These are phyloP conservation scores for Nigrospora oryzae DNA, from an alignment of 2,329 filamentous ascomycete genomes.

Conservation along the genomic window DNA sequence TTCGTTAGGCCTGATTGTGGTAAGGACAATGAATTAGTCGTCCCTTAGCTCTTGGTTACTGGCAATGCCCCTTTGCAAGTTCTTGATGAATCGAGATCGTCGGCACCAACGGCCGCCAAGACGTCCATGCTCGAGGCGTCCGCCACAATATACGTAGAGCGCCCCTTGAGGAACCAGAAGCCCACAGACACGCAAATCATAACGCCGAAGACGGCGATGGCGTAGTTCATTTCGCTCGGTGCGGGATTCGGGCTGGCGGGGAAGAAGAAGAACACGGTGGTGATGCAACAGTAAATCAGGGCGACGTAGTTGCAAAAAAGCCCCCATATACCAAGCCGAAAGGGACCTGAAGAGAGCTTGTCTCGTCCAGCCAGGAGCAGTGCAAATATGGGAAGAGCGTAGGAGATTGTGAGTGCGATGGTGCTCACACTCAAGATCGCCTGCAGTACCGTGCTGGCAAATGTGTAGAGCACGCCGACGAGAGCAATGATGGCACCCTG, in stretches of 20 bases:
- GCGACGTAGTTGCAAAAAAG: too few species aligned
- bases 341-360: conserved; percentile 32
- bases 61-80: too few species aligned
- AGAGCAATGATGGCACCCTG: conserved; percentile 36
- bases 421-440: conserved; percentile 48
- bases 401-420: conserved; percentile 45
- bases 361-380: conserved; percentile 42
- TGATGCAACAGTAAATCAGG: too few species aligned
- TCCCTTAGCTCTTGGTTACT: too few species aligned
- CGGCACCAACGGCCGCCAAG: conserved; percentile 2
- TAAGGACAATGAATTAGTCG: too few species aligned
- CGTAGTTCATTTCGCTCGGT: conserved; percentile 46
- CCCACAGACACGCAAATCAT: conserved; percentile 40
- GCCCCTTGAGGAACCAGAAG: conserved; percentile 42
- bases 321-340: too few species aligned
- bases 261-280: too few species aligned
- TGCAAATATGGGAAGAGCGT: conserved; percentile 38
- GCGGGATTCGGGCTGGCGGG: conserved; percentile 28
- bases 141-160: conserved; percentile 24
- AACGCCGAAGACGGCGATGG: conserved; percentile 46
- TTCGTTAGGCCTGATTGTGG: too few species aligned
- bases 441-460: conserved; percentile 41
- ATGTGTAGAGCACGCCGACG: conserved; percentile 48
- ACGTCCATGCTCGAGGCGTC: conserved; percentile 8
- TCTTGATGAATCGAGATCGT: too few species aligned